Percentiles rank a stretch among this genome's conserved stretches.
phyloP scores from a whole-genome alignment of 805 yeast genomes.

The Yarrowia sp. region DNA sequence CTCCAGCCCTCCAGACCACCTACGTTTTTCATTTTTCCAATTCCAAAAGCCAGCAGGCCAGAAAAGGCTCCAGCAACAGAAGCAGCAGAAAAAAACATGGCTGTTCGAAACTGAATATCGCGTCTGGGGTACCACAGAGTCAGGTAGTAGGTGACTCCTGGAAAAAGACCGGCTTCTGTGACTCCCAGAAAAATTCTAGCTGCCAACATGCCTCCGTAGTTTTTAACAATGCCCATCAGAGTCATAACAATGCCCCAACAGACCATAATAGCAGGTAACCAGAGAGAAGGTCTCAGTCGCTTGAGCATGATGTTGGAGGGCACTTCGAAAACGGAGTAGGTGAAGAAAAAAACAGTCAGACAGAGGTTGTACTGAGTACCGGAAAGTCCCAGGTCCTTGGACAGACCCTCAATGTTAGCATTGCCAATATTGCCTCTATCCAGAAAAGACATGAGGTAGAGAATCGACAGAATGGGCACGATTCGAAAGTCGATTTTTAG shows the following conservation, averaged over 20 bases:
- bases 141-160: slow-evolving; percentile 36
- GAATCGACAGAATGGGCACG: slow-evolving; percentile 46
- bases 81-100: slow-evolving; percentile 35
- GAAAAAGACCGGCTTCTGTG: slow-evolving; percentile 36
- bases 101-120: slow-evolving; percentile 36
- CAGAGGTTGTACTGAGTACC: slow-evolving; percentile 47
- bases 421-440: slow-evolving; percentile 55
- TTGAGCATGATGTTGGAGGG: slow-evolving; percentile 45
- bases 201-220: slow-evolving; percentile 45
- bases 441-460: slow-evolving; percentile 49
- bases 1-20: slow-evolving; percentile 41
- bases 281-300: slow-evolving; percentile 46
- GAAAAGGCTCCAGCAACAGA: slow-evolving; percentile 47
- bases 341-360: slow-evolving; percentile 48
- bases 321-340: slow-evolving; percentile 46
- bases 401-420: slow-evolving; percentile 51
- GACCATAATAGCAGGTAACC: slow-evolving; percentile 47
- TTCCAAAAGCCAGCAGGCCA: slow-evolving; percentile 58
- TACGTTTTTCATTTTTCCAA: slow-evolving; percentile 40
- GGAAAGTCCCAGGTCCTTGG: slow-evolving; percentile 42
- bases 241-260: slow-evolving; percentile 51
- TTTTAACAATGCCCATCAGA: slow-evolving; percentile 47
- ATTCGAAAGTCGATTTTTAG: slow-evolving; percentile 46
- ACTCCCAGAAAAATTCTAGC: not conserved
- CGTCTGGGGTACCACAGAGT: slow-evolving; percentile 37